Base-by-base conservation (phyloP, 441 rosid genomes). In the Erodium moschatum region DNA sequence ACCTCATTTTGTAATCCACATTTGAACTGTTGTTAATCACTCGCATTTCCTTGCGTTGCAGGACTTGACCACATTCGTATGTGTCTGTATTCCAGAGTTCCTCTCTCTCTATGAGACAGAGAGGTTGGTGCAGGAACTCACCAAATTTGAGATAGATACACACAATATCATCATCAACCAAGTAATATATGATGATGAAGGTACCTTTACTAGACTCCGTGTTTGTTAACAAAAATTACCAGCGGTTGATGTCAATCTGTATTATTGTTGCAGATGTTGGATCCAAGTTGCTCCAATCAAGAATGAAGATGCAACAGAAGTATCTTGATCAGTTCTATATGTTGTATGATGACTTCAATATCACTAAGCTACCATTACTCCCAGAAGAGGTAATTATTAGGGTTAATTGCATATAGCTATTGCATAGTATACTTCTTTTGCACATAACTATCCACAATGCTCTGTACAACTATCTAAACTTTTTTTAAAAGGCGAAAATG, bases 81-180 rank as follows among this genome's bases (percentile, higher is more conserved):
- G 99, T 65, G 97, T 94, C 66, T 94, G 99, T 88, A 91, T 94
- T 69, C 97, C 97, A 5, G 99, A 94, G 85, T 94, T 94, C 81
- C 90, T 94, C 70, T 94, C 97, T 73, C 94, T 91, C 35, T 91
- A 91, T 67, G 99, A 94, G 85, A 94, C 96, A 21, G 97, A 94
- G 79, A 90, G 99, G 81, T 77, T 94, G 73, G 97, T 94, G 72
- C 97, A 91, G 85, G 99, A 94, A 82, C 97, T 94, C 72, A 82
- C 99, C 73, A 94, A 90, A 79, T 91, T 94, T 61, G 99, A 93
- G 85, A 93, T 93, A 7, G 98, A 93, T 75, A 87, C 99, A 5
- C 99, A 90, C 71, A 91, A 94, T 75, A 90, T 94, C 56, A 91
- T 94, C 73, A 91, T 94, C 72, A 94, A 94, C 85, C 97, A 94